Evolutionary conservation across 1,139 yeast genomes (phyloP).

Genomic region (Ogataea hybrid): DNA sequence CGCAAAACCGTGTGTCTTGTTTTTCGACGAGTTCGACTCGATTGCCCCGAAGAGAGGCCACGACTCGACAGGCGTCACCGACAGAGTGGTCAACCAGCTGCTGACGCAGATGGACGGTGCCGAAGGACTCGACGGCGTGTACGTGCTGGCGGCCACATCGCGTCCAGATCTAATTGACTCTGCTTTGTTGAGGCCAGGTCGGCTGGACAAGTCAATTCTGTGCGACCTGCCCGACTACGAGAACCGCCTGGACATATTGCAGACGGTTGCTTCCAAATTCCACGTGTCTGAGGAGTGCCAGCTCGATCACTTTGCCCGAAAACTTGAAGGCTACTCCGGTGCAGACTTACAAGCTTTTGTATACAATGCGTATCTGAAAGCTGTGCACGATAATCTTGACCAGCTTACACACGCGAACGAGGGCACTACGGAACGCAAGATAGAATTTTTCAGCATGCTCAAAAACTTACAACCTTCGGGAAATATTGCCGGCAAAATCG

Average conservation of each 20-base stretch:
- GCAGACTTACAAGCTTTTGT: slow-evolving; percentile 94
- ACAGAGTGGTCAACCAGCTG: slow-evolving; percentile 94
- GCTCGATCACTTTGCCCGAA: slow-evolving; percentile 52
- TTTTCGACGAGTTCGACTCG: slow-evolving; percentile 96
- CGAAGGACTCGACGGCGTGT: slow-evolving; percentile 95
- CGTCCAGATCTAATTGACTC: slow-evolving; percentile 95
- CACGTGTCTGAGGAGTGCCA: slow-evolving; percentile 47
- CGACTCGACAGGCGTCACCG: slow-evolving; percentile 97
- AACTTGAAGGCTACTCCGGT: slow-evolving; percentile 81
- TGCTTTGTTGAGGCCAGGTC: slow-evolving; percentile 91
- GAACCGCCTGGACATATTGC: slow-evolving; percentile 73
- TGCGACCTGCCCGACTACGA: slow-evolving; percentile 79
- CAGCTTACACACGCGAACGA: slow-evolving; percentile 30
- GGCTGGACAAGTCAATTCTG: slow-evolving; percentile 86
- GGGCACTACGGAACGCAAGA: not conserved
- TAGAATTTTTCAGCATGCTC: slow-evolving; percentile 22
- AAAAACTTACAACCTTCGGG: slow-evolving; percentile 11
- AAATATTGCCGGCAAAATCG: slow-evolving; percentile 20
- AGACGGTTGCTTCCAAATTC: slow-evolving; percentile 61
- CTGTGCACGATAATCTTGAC: slow-evolving; percentile 77
- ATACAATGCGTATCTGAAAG: slow-evolving; percentile 87
- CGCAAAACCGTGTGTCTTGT: slow-evolving; percentile 90
- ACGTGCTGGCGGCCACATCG: slow-evolving; percentile 93
- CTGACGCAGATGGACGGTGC: slow-evolving; percentile 99
- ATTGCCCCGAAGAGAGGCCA: slow-evolving; percentile 98